Base-by-base conservation (phyloP, 1,284 basidiomycete species). In the Ceratobasidium sp. region DNA sequence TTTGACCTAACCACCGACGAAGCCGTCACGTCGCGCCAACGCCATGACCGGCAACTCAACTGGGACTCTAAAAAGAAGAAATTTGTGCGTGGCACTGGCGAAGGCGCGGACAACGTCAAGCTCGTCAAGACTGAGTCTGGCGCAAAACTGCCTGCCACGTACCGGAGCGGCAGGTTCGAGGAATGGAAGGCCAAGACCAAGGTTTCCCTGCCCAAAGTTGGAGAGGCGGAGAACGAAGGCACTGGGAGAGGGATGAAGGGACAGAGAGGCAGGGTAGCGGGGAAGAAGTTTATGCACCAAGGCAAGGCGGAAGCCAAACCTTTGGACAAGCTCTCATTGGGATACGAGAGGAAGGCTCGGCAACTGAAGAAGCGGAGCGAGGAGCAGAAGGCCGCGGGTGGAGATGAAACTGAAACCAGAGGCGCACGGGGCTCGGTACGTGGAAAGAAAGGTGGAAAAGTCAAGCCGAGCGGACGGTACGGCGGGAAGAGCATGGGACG, bases 41-140 rank as follows among this genome's bases (percentile, higher is more conserved):
- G 92, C 77, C 91, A 90, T 64, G 90, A 92, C 62, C 87, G 88
- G 79, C 88, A 88, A 78, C 83, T 93, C 78, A 91, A 87, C 44
- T 99, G 98, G 98, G 97, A 99, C 85, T 93, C 94, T 81, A 98
- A 97, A 87, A 97, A 96, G 86, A 98, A 98, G 84, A 96, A 94
- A 82, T 99, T 99, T 81, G 88, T 98, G 55, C 91, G 93, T 81
- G 96, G 95, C 7, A 92, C 92, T 55, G 94, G 94, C 12, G 88
- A 88, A 44, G 96, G 97, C 4, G 91, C 95, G 3, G 96, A 99
- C 84, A 99, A 99, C 84, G 89, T 97, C 82, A 99, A 98, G 85
- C 88, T 99, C 81, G 94, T 99, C 81, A 92, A 91, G 80, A 96
- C 96, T 1, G 98, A 99, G 85, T 96, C 93, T 80, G 98, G 98